These are phyloP conservation scores for Saccharomycopsis malanga DNA, from an alignment of 805 yeast species.

Conservation along the genomic window DNA sequence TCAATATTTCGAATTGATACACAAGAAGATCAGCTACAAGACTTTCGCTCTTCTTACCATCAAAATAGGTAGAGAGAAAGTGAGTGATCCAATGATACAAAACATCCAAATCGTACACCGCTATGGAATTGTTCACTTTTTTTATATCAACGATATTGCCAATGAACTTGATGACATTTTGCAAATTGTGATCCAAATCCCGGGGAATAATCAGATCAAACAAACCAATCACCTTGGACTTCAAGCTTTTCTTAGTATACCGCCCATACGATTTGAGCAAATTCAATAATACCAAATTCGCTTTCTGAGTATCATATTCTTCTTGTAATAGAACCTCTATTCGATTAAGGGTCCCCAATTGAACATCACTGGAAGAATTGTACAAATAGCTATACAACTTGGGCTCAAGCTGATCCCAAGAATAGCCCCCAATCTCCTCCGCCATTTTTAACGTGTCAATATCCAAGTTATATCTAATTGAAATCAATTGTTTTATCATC, in stretches of 20 bases:
- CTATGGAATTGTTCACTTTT: constrained; percentile 7
- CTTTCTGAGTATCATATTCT: neutral
- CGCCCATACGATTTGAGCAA: constrained; percentile 13
- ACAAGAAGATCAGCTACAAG: neutral
- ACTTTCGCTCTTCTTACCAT: neutral
- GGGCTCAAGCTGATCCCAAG: constrained; percentile 9
- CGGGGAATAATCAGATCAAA: constrained; percentile 6
- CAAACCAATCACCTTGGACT: constrained; percentile 1
- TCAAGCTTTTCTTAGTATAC: neutral
- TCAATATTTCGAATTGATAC: constrained; percentile 10
- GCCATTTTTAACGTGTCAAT: neutral
- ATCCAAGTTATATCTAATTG: no score
- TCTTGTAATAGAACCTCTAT: constrained; percentile 18
- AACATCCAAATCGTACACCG: constrained; percentile 9
- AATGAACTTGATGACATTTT: constrained; percentile 2
- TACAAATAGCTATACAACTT: constrained; percentile 6
- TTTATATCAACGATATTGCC: constrained; percentile 2
- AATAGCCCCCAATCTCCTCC: neutral
- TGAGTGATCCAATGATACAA: constrained; percentile 9
- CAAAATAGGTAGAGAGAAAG: neutral
- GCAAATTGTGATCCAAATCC: neutral
- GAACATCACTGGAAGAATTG: neutral
- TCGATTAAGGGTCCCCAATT: neutral
- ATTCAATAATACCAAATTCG: neutral
- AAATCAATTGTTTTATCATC: no score